Evolutionary conservation across 495 filamentous ascomycete genomes (phyloP), one percentile per base, ranked within the genome.

Genomic region (Xylaria scruposa): DNA sequence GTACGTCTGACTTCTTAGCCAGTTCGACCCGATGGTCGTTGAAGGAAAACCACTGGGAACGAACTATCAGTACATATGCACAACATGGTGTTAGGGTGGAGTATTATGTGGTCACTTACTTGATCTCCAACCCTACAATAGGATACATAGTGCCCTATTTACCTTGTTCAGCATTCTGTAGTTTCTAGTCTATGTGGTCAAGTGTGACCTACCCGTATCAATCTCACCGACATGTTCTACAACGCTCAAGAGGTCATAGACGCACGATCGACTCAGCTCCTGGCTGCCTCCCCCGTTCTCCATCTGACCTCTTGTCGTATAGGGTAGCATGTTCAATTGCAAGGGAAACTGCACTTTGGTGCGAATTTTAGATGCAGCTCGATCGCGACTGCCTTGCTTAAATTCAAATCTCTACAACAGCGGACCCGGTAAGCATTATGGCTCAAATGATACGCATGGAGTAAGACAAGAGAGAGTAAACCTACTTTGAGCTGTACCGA

Each of bases 21-120:
- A 93, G 74, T 60, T 93, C 93, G 56, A 98, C 94, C 77, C 92
- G 92, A 77, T 93, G 93, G 79, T 98, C 95, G 74, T 98, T 94
- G 84, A 97, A 97, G 38, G 89, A 85, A 78, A 95, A 94, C 95
- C 95, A 98, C 88, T 95, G 69, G 24, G 59, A 58, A 5, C 0
- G 60, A 21, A 9, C 70, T 58, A 72, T 60, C 2, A 49, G 61
- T 29, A 68, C 64, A 36, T 19, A 36, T 59, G 53, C 29, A 17
- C 66, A 5, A 33, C 21, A 6, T 3, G 21, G 31, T 59, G 12
- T 29, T 12, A 17, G 51, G 1, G 12, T 6, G 29, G 0, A 51
- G 0, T 1, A 3, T 51, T 33, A 42, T 47, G 13, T 42, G 58
- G 26, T 31, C 71, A 82, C 89, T 70, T 79, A 93, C 91, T 86